Evolutionary conservation across 441 rosid species (phyloP), one percentile per base, ranked within the genome.

Genomic region (Pelargonium australe): DNA sequence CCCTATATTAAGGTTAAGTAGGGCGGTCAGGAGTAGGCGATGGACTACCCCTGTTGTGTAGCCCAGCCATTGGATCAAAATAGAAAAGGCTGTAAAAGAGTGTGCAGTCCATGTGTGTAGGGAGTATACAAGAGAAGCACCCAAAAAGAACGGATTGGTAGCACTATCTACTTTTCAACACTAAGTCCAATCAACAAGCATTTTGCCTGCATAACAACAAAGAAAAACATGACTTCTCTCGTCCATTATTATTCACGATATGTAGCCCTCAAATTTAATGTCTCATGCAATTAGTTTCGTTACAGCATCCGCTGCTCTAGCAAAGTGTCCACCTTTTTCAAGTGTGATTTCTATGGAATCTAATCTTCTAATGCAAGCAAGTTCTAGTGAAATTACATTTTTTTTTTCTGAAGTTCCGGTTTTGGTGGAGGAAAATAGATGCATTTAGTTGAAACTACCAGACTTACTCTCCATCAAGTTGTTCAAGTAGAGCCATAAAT

Each of bases 401-500:
- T 40, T 41, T 41, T 43, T 43, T 51, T 34, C 13, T 12, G 43
- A 65, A 17, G 11, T 5, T 47, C 37, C 63, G 19, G 31, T 58
- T 17, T 2, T 58, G 53, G 45, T 41, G 61, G 14, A 14, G 66
- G 58, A 47, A 65, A 70, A 51, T 63, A 43, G 57, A 64, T 10
- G 49, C 43, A 67, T 41, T 20, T 51, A 61, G 31, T 25, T 28
- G 40, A 78, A 74, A 72, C 71, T 65, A 25, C 72, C 41, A 69
- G 17, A 84, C 99, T 89, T 83, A 94, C 97, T 91, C 99, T 65
- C 96, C 96, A 58, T 94, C 97, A 65, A 94, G 96, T 79, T 94
- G 99, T 5, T 95, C 88, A 72, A 89, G 82, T 69, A 94, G 79
- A 71, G 99, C 96, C 81, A 90, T 94, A 80, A 89, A 91, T 49